phyloP scores from a whole-genome alignment of 2,329 filamentous ascomycete genomes.

The Ascochyta viciae-villosae region DNA sequence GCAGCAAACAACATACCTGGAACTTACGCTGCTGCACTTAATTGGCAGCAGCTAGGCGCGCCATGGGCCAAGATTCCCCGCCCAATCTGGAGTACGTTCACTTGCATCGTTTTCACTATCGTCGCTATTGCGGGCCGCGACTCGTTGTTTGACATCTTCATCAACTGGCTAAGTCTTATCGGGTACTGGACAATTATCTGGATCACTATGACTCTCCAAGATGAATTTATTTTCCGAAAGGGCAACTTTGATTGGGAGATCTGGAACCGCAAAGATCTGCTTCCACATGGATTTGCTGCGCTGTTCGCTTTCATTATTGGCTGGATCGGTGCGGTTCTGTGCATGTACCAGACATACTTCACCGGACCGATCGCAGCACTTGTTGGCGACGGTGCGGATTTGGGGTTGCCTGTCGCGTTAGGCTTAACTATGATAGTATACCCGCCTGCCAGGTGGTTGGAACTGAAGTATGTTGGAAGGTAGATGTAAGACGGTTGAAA shows the following conservation, averaged over 20 bases:
- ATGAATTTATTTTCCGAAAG: conserved; percentile 32
- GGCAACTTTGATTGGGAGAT: conserved; percentile 30
- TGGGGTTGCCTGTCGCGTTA: conserved; percentile 62
- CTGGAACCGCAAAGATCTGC: conserved; percentile 30
- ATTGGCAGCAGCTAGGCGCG: conserved; percentile 68
- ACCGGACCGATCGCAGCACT: conserved; percentile 29
- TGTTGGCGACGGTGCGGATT: conserved; percentile 57
- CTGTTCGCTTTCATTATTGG: conserved; percentile 29
- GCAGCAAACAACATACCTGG: conserved; percentile 75
- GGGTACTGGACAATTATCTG: conserved; percentile 37
- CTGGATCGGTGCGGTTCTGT: conserved; percentile 30
- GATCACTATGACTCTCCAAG: conserved; percentile 32
- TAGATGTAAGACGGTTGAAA: not conserved
- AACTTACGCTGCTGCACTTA: conserved; percentile 70
- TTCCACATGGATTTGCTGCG: conserved; percentile 32
- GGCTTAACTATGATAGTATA: conserved; percentile 63
- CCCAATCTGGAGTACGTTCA: conserved; percentile 69
- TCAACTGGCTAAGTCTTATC: conserved; percentile 61
- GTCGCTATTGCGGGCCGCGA: conserved; percentile 70
- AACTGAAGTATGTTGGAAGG: conserved; percentile 47
- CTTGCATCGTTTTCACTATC: conserved; percentile 62
- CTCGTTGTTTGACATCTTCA: conserved; percentile 66
- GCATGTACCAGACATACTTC: conserved; percentile 36
- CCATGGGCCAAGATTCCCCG: conserved; percentile 68
- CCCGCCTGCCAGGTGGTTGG: conserved; percentile 60